Conservation (phyloP, 1,139 yeast species). For the Pneumocystis wakefieldiae region DNA sequence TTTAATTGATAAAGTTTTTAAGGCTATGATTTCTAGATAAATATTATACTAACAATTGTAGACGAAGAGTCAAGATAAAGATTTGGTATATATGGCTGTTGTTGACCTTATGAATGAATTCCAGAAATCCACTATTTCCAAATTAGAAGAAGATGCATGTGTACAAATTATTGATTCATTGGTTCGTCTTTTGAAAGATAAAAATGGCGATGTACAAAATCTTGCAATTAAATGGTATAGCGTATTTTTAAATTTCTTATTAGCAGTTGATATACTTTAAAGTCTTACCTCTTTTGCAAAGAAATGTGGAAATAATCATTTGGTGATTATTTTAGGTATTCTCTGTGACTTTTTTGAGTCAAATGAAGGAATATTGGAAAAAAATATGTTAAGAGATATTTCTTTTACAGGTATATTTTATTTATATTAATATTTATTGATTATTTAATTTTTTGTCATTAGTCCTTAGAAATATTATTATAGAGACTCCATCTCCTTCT, state of each 20-base stretch:
- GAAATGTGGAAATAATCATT: neutral
- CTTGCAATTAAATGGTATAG: neutral
- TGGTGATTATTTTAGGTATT: neutral
- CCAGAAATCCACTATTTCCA: neutral
- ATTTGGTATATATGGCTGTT: neutral
- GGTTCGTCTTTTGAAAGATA: neutral
- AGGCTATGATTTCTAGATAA: no score
- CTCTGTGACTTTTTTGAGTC: neutral
- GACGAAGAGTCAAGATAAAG: neutral
- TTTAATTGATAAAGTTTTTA: neutral
- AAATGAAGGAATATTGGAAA: neutral
- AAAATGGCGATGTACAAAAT: neutral
- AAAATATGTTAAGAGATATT: no score
- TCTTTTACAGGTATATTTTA: no score
- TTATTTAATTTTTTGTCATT: no score
- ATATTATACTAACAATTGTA: no score
- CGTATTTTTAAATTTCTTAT: neutral
- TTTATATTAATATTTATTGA: no score
- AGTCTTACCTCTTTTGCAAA: neutral
- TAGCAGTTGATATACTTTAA: neutral
- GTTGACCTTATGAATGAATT: neutral
- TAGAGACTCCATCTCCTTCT: neutral
- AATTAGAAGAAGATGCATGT: neutral
- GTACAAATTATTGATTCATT: neutral
- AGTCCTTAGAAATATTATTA: neutral